These are phyloP conservation scores for Meira nashicola DNA, from an alignment of 1,284 basidiomycete genomes.

Conservation along the genomic window DNA sequence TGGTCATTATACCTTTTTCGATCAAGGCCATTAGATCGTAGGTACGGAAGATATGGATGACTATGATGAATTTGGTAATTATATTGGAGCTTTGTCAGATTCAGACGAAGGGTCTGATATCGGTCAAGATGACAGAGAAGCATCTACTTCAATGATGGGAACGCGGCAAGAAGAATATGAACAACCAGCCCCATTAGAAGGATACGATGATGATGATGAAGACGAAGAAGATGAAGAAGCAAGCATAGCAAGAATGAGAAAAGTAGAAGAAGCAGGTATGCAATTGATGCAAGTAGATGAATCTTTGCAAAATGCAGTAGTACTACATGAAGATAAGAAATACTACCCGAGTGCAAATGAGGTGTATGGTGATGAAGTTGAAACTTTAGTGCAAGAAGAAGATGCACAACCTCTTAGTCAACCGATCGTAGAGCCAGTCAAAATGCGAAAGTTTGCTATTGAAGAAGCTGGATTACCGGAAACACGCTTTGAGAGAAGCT, in stretches of 20 bases:
- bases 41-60: slow-evolving; percentile 10
- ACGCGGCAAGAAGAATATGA: background rate
- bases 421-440: slow-evolving; percentile 91
- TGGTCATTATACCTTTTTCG: too few species aligned
- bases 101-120: slow-evolving; percentile 26
- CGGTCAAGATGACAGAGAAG: background rate
- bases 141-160: too few species aligned
- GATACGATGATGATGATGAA: slow-evolving; percentile 19
- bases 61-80: slow-evolving; percentile 52
- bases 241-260: slow-evolving; percentile 2
- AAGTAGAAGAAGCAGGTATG: slow-evolving; percentile 52
- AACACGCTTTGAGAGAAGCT: slow-evolving; percentile 60
- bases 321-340: slow-evolving; percentile 95
- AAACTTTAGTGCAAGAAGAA: slow-evolving; percentile 96
- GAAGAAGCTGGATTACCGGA: slow-evolving; percentile 42
- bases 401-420: slow-evolving; percentile 91
- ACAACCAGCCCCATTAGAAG: slow-evolving; percentile 7
- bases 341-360: slow-evolving; percentile 92
- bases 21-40: too few species aligned
- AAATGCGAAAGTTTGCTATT: slow-evolving; percentile 83
- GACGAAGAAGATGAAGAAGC: slow-evolving; percentile 6
- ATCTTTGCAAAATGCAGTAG: slow-evolving; percentile 69
- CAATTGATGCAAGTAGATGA: slow-evolving; percentile 45
- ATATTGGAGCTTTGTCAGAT: slow-evolving; percentile 51
- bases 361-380: slow-evolving; percentile 87